Base-by-base conservation (phyloP, 352 stramenopile species). In the Phytopythium delawarense region DNA sequence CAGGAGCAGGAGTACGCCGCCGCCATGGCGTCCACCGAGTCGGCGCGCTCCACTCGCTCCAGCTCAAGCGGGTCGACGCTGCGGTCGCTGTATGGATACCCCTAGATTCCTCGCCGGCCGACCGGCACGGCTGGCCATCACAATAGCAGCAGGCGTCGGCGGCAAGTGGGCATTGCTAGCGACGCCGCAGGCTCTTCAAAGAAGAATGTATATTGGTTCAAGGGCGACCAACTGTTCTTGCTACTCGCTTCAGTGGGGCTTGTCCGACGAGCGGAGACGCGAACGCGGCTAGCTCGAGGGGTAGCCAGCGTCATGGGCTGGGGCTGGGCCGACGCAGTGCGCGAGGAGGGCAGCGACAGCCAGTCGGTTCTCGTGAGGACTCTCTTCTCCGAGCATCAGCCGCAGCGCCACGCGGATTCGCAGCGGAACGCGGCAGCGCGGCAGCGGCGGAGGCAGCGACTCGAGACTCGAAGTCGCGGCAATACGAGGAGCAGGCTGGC, bases 1-100 rank as follows among this genome's bases (percentile, higher is more conserved):
- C 83, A 92, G 50, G 78, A 92, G 60, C 76, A 89, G 57, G 82
- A 92, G 64, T 88, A 74, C 69, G 70, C 62, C 2, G 50, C 50
- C 3, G 50, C 50, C 25, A 34, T 56, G 50, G 50, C 50, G 15
- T 56, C 50, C 28, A 56, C 50, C 30, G 30, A 56, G 15, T 56
- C 50, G 50, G 28, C 59, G 56, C 75, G 65, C 40, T 68, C 64
- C 48, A 84, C 61, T 55, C 75, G 59, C 46, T 61, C 51, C 44
- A 76, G 34, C 30, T 62, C 69, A 8, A 44, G 32, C 18, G 34
- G 52, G 13, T 58, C 52, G 32, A 44, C 52, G 20, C n/a, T 46
- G 52, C 52, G 52, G 52, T 58, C 52, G 30, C 52, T 58, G 32
- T 58, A 58, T 37, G 52, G 52, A 44, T 58, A 58, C 9, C 52